A percentile compares a stretch with the other conserved stretches of the same genome.
Conservation (phyloP, 306 rosid genomes). For the Abrus pulchellus region DNA sequence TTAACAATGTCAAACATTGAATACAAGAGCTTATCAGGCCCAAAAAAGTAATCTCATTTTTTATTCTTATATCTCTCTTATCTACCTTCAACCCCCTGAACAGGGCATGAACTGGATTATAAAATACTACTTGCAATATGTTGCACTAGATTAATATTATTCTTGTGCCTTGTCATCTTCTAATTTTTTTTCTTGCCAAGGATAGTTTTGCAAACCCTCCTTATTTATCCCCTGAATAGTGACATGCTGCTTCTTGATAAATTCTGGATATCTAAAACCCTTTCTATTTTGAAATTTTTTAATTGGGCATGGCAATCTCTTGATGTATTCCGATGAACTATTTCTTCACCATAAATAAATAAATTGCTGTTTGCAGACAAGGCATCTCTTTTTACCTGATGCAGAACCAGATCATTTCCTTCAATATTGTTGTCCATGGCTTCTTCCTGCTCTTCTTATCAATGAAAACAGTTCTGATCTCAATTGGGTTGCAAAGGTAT, state of each 20-base stretch:
- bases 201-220: conserved; percentile 23
- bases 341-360: conserved; percentile 23
- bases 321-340: conserved; percentile 28
- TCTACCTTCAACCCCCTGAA: neutral
- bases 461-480: conserved; percentile 71
- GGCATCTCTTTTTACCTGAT: conserved; percentile 80
- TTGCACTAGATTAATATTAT: conserved; percentile 11
- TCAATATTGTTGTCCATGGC: conserved; percentile 88
- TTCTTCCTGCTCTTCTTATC: conserved; percentile 87
- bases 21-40: neutral
- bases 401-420: conserved; percentile 81
- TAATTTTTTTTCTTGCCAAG: neutral
- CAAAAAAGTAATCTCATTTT: neutral
- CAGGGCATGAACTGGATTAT: neutral
- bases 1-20: neutral
- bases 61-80: neutral
- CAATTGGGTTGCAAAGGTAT: conserved; percentile 82
- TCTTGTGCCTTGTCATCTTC: conserved; percentile 23
- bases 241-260: conserved; percentile 14
- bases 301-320: neutral
- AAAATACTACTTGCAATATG: conserved; percentile 4
- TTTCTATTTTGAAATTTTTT: conserved; percentile 15
- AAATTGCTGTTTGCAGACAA: conserved; percentile 64
- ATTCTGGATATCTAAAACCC: neutral
- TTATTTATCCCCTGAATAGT: neutral